phyloP scores from a whole-genome alignment of 1,139 yeast genomes.

The Sugiyamaella novakii region DNA sequence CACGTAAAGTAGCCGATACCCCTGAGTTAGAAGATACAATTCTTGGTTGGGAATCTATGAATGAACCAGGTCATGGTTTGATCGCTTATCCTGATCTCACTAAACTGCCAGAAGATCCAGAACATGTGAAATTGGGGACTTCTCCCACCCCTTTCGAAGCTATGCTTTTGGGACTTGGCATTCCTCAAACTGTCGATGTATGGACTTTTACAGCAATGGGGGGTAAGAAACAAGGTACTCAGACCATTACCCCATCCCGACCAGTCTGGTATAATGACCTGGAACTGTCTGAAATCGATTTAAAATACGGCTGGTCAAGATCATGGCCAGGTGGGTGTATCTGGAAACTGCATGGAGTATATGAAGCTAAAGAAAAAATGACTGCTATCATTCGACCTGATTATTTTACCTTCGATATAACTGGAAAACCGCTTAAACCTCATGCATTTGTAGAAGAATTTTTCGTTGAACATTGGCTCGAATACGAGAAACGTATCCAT shows the following conservation, averaged over 20 bases:
- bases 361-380: conserved; percentile 64
- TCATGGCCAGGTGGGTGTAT: conserved; percentile 80
- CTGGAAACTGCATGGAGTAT: conserved; percentile 76
- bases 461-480: conserved; percentile 60
- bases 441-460: conserved; percentile 61
- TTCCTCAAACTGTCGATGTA: conserved; percentile 64
- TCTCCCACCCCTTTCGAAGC: conserved; percentile 40
- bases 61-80: conserved; percentile 68
- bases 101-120: conserved; percentile 34
- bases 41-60: conserved; percentile 81
- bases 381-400: conserved; percentile 50
- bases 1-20: conserved; percentile 56
- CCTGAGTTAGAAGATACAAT: conserved; percentile 54
- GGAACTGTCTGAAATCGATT: conserved; percentile 51
- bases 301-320: conserved; percentile 70
- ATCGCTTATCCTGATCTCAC: conserved; percentile 37
- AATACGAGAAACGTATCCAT: conserved; percentile 46
- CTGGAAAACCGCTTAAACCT: conserved; percentile 46
- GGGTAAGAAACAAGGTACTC: conserved; percentile 61
- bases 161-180: conserved; percentile 66
- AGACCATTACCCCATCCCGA: conserved; percentile 64
- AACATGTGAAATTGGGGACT: conserved; percentile 38
- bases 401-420: conserved; percentile 52
- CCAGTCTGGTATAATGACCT: conserved; percentile 64
- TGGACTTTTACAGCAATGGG: conserved; percentile 71